Base-by-base conservation (phyloP, 805 yeast genomes). In the Myxozyma neotropica region DNA sequence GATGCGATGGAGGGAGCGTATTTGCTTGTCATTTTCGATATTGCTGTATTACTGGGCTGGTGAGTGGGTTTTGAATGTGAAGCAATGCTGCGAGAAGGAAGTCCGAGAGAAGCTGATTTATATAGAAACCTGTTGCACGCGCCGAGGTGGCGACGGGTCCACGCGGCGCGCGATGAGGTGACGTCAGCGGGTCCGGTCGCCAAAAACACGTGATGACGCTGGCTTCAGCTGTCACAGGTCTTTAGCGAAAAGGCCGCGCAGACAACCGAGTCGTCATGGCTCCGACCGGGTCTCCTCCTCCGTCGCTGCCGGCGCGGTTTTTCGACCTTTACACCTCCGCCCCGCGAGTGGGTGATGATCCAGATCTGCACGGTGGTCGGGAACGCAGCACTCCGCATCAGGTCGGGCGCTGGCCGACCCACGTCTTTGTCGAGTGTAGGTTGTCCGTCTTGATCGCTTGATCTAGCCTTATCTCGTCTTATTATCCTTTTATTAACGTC, bases 301-400 rank as follows among this genome's bases (percentile, higher is more conserved):
- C 63, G 43, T 61, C 63, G 49, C 45, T 62, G 4, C 66, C 66
- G 13, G 49, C 47, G 46, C 39, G 54, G 33, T 60, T 62, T 29
- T 33, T 56, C 21, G 66, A 62, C 48, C 43, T 52, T 24, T 62
- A 59, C 44, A 19, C 65, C 12, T 24, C 61, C 31, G 35, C 53
- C 29, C 66, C 66, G 12, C 43, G 66, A 17, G 24, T 55, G 13
- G 64, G 61, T 4, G 64, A 59, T 49, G 58, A 52, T 31, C 61
- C 64, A 15, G 61, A 36, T 17, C 50, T 58, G 27, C 66, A 62
- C 44, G 50, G 29, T 21, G 66, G 66, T 31, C 65, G 66, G 15
- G 44, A 19, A 12, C 57, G 66, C 12, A 39, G 35, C 45, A 19
- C 36, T 19, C 56, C 58, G 12, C 66, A 62, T 33, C 52, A 39